These are phyloP conservation scores for Candida chauliodis DNA, from an alignment of 805 yeast species.

Conservation along the genomic window DNA sequence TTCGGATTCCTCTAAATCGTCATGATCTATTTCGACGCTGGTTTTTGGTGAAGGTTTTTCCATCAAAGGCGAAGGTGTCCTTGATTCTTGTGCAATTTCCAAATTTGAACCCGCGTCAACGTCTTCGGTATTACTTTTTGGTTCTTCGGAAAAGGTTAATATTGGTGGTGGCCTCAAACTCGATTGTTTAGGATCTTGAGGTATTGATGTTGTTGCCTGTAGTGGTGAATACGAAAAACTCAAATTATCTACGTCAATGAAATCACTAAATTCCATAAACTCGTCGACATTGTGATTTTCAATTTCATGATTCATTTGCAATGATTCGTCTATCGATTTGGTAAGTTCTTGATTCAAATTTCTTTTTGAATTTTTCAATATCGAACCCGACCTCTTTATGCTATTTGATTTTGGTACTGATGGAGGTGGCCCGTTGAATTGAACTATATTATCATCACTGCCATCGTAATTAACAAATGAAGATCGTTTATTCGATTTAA, in stretches of 20 bases:
- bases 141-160: background rate
- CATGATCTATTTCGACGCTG: slow-evolving; percentile 3
- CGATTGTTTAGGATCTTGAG: background rate
- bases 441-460: slow-evolving; percentile 37
- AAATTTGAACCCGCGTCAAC: background rate
- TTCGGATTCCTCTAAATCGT: background rate
- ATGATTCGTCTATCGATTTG: slow-evolving; percentile 11
- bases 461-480: slow-evolving; percentile 40
- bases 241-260: slow-evolving; percentile 36
- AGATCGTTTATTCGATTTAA: slow-evolving; percentile 34
- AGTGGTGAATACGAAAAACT: slow-evolving; percentile 25
- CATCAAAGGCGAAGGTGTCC: slow-evolving; percentile 10
- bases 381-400: slow-evolving; percentile 34
- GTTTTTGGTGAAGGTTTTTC: slow-evolving; percentile 4
- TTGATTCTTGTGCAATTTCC: slow-evolving; percentile 5
- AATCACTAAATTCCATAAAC: slow-evolving; percentile 40
- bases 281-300: slow-evolving; percentile 14
- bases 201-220: background rate
- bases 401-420: slow-evolving; percentile 17
- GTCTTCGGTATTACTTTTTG: background rate
- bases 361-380: slow-evolving; percentile 31
- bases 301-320: background rate
- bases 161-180: slow-evolving; percentile 4
- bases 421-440: slow-evolving; percentile 17
- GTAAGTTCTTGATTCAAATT: slow-evolving; percentile 12